Percentiles rank a stretch among this genome's conserved stretches.
Conservation (phyloP, 208 protist species). For the Jaenimonas drosophilae region DNA sequence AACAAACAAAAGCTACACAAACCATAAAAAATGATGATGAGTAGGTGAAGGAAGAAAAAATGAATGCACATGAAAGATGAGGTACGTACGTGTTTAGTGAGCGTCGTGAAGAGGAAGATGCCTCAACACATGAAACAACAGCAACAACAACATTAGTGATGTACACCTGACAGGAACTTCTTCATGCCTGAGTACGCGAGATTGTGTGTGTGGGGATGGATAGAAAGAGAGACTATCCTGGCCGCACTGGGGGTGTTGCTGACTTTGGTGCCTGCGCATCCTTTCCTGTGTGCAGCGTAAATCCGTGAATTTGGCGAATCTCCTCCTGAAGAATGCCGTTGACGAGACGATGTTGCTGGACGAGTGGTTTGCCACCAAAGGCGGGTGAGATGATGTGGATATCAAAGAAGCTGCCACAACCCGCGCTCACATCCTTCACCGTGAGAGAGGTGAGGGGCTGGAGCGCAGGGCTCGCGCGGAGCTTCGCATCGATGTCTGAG, state of each 20-base stretch:
- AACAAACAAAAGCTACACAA: constrained; percentile 2
- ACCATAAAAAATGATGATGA: neutral
- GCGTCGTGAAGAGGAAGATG: too few relatives aligned
- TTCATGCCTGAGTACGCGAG: too few relatives aligned
- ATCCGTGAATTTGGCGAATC: constrained; percentile 79
- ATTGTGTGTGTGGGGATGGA: too few relatives aligned
- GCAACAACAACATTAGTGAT: too few relatives aligned
- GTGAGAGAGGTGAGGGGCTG: constrained; percentile 37
- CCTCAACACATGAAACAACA: too few relatives aligned
- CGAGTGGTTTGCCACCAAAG: constrained; percentile 62
- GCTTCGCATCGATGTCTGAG: constrained; percentile 66
- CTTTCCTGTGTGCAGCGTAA: constrained; percentile 61
- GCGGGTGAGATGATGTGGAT: constrained; percentile 62
- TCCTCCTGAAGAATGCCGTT: constrained; percentile 72
- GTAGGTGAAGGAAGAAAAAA: constrained; percentile 1
- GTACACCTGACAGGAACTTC: too few relatives aligned
- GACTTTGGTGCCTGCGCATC: too few relatives aligned
- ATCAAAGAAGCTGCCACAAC: constrained; percentile 82
- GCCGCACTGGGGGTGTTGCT: too few relatives aligned
- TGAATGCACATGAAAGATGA: too few relatives aligned
- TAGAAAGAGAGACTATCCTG: too few relatives aligned
- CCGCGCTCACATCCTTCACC: constrained; percentile 66
- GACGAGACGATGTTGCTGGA: constrained; percentile 82
- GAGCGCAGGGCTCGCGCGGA: constrained; percentile 31
- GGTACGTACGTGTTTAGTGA: too few relatives aligned